phyloP scores from a whole-genome alignment of 1,139 yeast species.

The Kodamaea anthophila region DNA sequence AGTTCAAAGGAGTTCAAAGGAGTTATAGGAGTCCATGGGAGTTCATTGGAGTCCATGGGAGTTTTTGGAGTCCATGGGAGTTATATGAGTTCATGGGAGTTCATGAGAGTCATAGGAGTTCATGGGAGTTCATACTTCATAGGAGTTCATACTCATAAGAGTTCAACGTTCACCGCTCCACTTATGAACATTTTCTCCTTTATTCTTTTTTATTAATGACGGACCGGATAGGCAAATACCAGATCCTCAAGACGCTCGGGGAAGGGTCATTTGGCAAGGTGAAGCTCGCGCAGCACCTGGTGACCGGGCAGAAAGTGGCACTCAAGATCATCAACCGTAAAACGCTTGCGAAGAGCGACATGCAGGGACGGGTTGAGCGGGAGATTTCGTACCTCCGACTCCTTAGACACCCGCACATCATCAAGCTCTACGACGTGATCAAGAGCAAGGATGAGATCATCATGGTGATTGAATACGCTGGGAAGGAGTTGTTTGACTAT shows the following conservation, averaged over 20 bases:
- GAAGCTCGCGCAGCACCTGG: slow-evolving; percentile 86
- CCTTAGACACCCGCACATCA: slow-evolving; percentile 93
- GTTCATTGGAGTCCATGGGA: no score
- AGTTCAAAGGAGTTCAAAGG: no score
- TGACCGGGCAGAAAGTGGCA: slow-evolving; percentile 92
- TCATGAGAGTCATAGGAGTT: no score
- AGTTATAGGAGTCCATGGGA: no score
- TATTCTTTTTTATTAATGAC: no score
- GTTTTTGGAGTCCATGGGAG: no score
- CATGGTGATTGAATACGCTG: slow-evolving; percentile 97
- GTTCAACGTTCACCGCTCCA: no score
- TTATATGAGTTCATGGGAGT: no score
- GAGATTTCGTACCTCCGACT: slow-evolving; percentile 87
- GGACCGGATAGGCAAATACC: slow-evolving; percentile 88
- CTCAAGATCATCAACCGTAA: slow-evolving; percentile 89
- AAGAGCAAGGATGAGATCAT: slow-evolving; percentile 93
- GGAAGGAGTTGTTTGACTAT: slow-evolving; percentile 91
- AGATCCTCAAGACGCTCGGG: slow-evolving; percentile 88
- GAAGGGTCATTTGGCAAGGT: slow-evolving; percentile 98
- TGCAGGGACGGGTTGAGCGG: slow-evolving; percentile 96
- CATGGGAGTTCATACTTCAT: no score
- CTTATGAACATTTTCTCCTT: no score
- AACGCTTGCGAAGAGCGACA: slow-evolving; percentile 89
- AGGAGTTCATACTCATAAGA: no score
- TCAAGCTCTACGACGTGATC: slow-evolving; percentile 92